A percentile compares a stretch with the other conserved stretches of the same genome.
Conservation (phyloP, 106 monocot species). For the Acorus gramineus region DNA sequence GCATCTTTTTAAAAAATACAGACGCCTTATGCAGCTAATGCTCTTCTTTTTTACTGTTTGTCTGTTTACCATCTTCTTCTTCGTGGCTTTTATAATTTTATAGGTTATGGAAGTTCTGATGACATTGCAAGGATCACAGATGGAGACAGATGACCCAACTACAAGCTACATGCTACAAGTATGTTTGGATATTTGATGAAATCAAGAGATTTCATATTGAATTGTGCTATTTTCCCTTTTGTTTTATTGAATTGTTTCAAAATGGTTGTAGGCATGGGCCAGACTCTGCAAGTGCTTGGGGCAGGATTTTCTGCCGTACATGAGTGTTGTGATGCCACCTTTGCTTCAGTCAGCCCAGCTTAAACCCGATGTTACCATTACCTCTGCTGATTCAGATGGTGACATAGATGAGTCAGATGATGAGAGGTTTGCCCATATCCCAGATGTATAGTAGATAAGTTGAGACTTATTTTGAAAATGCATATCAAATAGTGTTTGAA, state of each 20-base stretch:
- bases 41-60: background rate
- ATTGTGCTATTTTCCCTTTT: too few species aligned
- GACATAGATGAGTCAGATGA: conserved; percentile 87
- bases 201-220: too few species aligned
- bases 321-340: conserved; percentile 98
- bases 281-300: conserved; percentile 96
- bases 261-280: conserved; percentile 73
- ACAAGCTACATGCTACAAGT: conserved; percentile 97
- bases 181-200: background rate
- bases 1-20: too few species aligned
- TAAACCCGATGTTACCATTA: conserved; percentile 94
- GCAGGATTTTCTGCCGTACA: conserved; percentile 97
- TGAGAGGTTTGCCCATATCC: conserved; percentile 48
- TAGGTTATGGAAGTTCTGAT: conserved; percentile 99
- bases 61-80: background rate
- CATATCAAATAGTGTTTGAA: too few species aligned
- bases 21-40: background rate
- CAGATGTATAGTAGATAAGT: background rate
- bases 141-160: conserved; percentile 91
- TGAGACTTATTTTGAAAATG: too few species aligned
- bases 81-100: background rate
- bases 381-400: conserved; percentile 81
- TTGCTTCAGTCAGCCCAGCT: conserved; percentile 94
- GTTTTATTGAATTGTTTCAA: too few species aligned
- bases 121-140: conserved; percentile 82